phyloP scores from a whole-genome alignment of 768 basidiomycete species.

The Sistotremastrum niveocremeum region DNA sequence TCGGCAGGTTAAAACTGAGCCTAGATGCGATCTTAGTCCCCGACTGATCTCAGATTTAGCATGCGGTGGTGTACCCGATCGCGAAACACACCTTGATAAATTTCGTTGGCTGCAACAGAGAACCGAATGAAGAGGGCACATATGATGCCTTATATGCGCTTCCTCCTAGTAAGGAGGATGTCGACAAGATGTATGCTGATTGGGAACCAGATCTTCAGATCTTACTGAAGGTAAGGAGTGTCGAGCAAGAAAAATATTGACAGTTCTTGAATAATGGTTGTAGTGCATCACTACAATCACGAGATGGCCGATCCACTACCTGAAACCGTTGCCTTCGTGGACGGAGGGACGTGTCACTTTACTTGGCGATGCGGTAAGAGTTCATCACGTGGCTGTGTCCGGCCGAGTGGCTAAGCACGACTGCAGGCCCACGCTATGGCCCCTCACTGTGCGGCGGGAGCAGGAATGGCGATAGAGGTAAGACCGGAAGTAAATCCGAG shows the following conservation, averaged over 20 bases:
- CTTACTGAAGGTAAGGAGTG: constrained; percentile 34
- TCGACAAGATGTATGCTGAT: constrained; percentile 28
- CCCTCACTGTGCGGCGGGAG: constrained; percentile 32
- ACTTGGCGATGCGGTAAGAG: constrained; percentile 26
- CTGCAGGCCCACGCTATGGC: constrained; percentile 26
- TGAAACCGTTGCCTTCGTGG: constrained; percentile 36
- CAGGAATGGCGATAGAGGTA: constrained; percentile 31
- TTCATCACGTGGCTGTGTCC: too few species aligned
- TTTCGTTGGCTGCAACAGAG: constrained; percentile 3
- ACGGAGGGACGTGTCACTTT: constrained; percentile 39
- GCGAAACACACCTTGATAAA: constrained; percentile 2
- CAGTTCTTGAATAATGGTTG: neutral
- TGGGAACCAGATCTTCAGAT: constrained; percentile 52
- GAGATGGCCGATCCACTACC: constrained; percentile 52
- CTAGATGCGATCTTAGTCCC: neutral
- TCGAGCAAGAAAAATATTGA: neutral
- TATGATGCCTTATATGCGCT: neutral
- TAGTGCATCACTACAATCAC: constrained; percentile 40
- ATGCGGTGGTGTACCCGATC: constrained; percentile 5
- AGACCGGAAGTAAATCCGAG: too few species aligned
- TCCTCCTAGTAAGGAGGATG: constrained; percentile 19
- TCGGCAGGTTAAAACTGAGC: neutral
- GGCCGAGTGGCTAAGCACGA: neutral
- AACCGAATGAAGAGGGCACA: neutral
- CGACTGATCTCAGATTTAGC: neutral